Evolutionary conservation across 768 basidiomycete genomes (phyloP), one percentile per base, ranked within the genome.

Genomic region (Phylloporus rhodoxanthus): DNA sequence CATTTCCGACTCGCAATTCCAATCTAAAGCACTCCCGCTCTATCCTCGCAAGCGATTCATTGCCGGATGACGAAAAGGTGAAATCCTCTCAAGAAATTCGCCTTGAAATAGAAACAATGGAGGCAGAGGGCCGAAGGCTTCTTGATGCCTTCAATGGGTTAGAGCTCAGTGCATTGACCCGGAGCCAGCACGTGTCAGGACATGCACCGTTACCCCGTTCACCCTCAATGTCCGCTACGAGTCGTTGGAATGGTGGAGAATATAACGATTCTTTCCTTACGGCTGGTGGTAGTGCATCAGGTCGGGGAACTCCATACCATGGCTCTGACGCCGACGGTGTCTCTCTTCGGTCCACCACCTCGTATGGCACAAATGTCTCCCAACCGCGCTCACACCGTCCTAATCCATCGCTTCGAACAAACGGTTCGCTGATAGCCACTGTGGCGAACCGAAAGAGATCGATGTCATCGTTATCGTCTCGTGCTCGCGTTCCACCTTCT

Each of bases 71-170:
- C 43, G 79, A 82, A 2, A 73, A 70, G 45, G 66, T 80, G 48
- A 76, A 78, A 50, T 76, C 83, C n/a, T 74, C 78, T 50, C 72
- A 76, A 53, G 75, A 84, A 33, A 81, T 90, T 47, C 79, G 76
- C 33, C 70, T 76, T 39, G 84, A 89, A 57, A 85, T 91, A 37
- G 69, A 75, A 51, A 66, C 73, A 6, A 78, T 91, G 37, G 86
- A 89, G 62, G 80, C 81, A 28, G 87, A 91, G 61, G 80, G 78
- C 6, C 75, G 76, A 53, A 73, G 84, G 43, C 66, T 90, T 40
- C 75, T 88, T 67, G 87, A 90, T 59, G 86, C 87, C 3, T 90
- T 90, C 64, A 86, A 80, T 57, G 85, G 87, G 8, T 71, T 90
- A 33, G 87, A 90, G 64, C 71, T 90, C 50, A 84, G 76, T 29